Conservation (phyloP, 2,329 filamentous ascomycete species). For the Colletotrichum trifolii region DNA sequence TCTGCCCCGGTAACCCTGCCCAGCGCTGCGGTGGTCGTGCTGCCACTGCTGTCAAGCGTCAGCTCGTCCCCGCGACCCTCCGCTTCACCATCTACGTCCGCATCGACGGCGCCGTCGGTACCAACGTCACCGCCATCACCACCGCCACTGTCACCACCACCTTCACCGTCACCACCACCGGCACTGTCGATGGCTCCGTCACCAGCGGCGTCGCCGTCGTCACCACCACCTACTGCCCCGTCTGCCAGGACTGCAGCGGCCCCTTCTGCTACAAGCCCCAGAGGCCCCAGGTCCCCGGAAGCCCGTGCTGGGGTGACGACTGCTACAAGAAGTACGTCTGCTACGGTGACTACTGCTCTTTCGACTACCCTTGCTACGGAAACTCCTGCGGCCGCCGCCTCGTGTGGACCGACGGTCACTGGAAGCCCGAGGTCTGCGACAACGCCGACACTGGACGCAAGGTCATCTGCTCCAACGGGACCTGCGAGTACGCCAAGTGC, state of each 20-base stretch:
- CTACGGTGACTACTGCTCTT: slow-evolving; percentile 47
- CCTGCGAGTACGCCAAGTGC: slow-evolving; percentile 16
- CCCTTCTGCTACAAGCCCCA: slow-evolving; percentile 27
- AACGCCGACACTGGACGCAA: slow-evolving; percentile 32
- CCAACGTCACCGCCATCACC: slow-evolving; percentile 9
- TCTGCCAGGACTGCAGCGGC: slow-evolving; percentile 26
- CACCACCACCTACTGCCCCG: slow-evolving; percentile 28
- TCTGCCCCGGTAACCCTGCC: slow-evolving; percentile 52
- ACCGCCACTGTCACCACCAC: slow-evolving; percentile 17
- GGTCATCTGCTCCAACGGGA: slow-evolving; percentile 24
- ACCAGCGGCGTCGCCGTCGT: slow-evolving; percentile 5
- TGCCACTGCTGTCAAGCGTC: slow-evolving; percentile 10
- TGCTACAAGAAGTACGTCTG: slow-evolving; percentile 47
- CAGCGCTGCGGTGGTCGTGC: slow-evolving; percentile 56
- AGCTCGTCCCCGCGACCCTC: slow-evolving; percentile 18
- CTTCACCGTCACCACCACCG: slow-evolving; percentile 20
- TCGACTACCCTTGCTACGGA: slow-evolving; percentile 43
- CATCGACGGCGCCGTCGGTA: neutral
- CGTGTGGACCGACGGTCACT: slow-evolving; percentile 34
- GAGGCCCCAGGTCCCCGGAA: neutral
- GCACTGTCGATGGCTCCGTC: slow-evolving; percentile 1
- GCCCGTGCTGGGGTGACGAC: slow-evolving; percentile 37
- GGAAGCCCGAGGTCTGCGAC: slow-evolving; percentile 26
- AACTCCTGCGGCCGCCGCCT: slow-evolving; percentile 36
- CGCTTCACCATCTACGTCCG: slow-evolving; percentile 32